Base-by-base conservation (phyloP, 495 filamentous ascomycete species). In the Lepidopterella palustris region DNA sequence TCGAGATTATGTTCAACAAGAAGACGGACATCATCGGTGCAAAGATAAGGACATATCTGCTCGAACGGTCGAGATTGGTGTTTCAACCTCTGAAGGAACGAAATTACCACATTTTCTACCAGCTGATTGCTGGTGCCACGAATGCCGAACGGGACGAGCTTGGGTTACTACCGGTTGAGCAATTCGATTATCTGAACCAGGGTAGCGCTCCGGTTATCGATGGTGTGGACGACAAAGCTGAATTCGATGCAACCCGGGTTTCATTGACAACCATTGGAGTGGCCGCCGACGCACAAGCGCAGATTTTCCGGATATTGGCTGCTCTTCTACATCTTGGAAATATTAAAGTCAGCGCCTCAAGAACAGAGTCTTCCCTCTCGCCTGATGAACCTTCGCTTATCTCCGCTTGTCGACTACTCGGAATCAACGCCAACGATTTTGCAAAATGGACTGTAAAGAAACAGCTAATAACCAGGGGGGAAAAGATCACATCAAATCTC, bases 371-470 rank as follows among this genome's bases (percentile, higher is more conserved):
- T 10, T 80, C 87, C 6, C 78, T 99, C 26, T 78, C 86, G n/a
- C 70, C 91, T 1, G 81, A 83, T 0, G 95, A 99, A 66, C 86
- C 91, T 11, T 82, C 88, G 13, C 78, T 99, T 49, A 81, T 86
- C 25, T 84, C 84, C 60, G 93, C 95, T 48, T 90, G 90, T 70
- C 77, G 83, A 29, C 87, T 97, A 63, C 82, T 99, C 27, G 93
- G 95, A 24, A 95, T 99, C 57, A 83, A 95, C 70, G 78, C 82
- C 23, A 77, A 79, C 27, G 89, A 95, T 64, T 99, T 99, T 72
- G 90, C 93, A 55, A 97, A 91, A 75, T 99, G 93, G 93, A 97
- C 95, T 45, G 89, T 96, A 39, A 99, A 99, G 80, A 99, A 99
- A 72, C 93, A 97, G 72, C 80, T 99, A 45, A 86, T 97, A 66